Evolutionary conservation across 331 rosid genomes (phyloP), one percentile per base, ranked within the genome.

Genomic region (Cucumis variabilis): DNA sequence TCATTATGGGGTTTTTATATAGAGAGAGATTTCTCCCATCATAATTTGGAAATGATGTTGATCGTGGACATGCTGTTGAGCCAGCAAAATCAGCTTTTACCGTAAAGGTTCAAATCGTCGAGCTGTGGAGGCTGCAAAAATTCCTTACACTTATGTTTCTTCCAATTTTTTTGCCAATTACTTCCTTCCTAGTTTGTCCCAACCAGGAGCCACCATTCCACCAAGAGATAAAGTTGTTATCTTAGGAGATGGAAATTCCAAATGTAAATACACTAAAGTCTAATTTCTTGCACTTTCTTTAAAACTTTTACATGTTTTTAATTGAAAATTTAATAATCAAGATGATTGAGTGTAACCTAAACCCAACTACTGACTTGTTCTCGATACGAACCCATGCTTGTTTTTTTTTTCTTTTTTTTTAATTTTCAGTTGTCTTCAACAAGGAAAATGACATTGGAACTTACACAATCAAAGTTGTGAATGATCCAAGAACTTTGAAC

Each of bases 401-500:
- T 13, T 53, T 53, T 2, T 13, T 13, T 58, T 58, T 19, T n/a
- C n/a, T n/a, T n/a, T n/a, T n/a, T n/a, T n/a, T n/a, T n/a, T n/a
- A 62, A 62, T 67, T 25, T 0, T 24, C 46, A 70, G 76, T 23
- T 28, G 28, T 70, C 14, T 70, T 70, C 76, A 70, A 28, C 46
- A 70, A 70, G 46, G 76, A 70, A 70, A 46, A 70, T 14, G 76
- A 70, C 46, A 16, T 70, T 27, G 76, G 23, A 0, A 16, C 21
- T 11, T 70, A 27, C 9, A 70, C 76, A 5, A 70, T 70, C 23
- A 70, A 28, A 70, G 76, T 46, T 27, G 76, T 70, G 46, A 46
- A 70, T 28, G 76, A 70, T 70, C 76, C 76, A 70, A 70, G 76
- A 70, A 70, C 76, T 28, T 70, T 70, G 46, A 70, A 70, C 76